A percentile compares a stretch with the other conserved stretches of the same genome.
Evolutionary conservation across 2,329 filamentous ascomycete species (phyloP).

Genomic region (Paracoccidioides brasiliensis): DNA sequence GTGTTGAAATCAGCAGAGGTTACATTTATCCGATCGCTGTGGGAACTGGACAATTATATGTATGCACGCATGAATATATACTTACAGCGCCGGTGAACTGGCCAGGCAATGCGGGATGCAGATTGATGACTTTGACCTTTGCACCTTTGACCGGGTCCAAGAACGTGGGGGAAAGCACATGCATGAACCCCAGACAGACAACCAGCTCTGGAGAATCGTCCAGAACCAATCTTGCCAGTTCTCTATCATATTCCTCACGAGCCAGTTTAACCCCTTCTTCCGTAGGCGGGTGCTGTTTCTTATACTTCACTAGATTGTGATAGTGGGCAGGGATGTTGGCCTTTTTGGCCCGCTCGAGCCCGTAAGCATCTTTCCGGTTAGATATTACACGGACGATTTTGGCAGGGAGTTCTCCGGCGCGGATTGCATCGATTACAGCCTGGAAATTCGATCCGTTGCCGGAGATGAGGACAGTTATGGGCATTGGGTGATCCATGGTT

Average conservation of each 20-base stretch:
- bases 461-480: constrained; percentile 56
- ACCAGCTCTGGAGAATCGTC: constrained; percentile 56
- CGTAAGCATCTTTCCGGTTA: constrained; percentile 52
- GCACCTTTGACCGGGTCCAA: constrained; percentile 52
- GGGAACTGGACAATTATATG: not conserved
- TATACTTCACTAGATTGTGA: constrained; percentile 69
- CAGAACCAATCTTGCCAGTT: constrained; percentile 56
- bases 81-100: constrained; percentile 58
- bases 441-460: constrained; percentile 69
- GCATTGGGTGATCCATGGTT: constrained; percentile 21
- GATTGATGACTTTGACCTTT: constrained; percentile 60
- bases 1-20: not conserved
- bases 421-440: constrained; percentile 54
- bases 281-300: constrained; percentile 51
- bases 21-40: not conserved
- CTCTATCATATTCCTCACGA: constrained; percentile 59
- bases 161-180: constrained; percentile 60
- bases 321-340: constrained; percentile 60
- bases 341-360: constrained; percentile 46
- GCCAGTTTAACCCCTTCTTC: constrained; percentile 39
- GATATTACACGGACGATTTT: constrained; percentile 52
- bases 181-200: constrained; percentile 79
- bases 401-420: constrained; percentile 35
- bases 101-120: constrained; percentile 64
- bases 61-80: constrained; percentile 8